These are phyloP conservation scores for Mycena maculata DNA, from an alignment of 768 basidiomycete species.

Conservation along the genomic window DNA sequence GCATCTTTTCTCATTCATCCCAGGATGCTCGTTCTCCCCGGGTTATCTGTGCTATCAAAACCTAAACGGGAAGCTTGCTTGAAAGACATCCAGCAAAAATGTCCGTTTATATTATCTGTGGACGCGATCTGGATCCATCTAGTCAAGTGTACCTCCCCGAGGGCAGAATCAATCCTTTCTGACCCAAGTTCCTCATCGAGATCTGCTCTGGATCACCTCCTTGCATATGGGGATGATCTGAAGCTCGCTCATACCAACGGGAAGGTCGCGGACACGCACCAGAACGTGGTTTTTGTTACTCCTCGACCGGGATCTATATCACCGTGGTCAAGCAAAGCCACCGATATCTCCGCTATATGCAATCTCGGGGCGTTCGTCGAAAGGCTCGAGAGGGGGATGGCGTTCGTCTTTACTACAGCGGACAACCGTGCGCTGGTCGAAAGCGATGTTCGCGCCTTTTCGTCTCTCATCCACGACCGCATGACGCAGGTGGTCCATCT, in stretches of 20 bases:
- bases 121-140: constrained; percentile 92
- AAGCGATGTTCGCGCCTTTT: constrained; percentile 63
- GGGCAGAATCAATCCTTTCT: constrained; percentile 60
- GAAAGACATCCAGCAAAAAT: constrained; percentile 62
- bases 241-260: constrained; percentile 57
- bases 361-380: constrained; percentile 78
- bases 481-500: constrained; percentile 91
- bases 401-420: constrained; percentile 69
- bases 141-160: constrained; percentile 67
- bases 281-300: constrained; percentile 74
- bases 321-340: constrained; percentile 99
- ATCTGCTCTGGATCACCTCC: constrained; percentile 71
- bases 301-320: constrained; percentile 94
- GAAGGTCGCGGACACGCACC: constrained; percentile 47
- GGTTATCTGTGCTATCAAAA: constrained; percentile 79
- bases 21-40: constrained; percentile 81
- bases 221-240: constrained; percentile 88
- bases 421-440: constrained; percentile 54
- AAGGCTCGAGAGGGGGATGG: constrained; percentile 87
- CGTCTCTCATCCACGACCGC: constrained; percentile 88
- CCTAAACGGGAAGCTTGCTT: constrained; percentile 79
- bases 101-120: constrained; percentile 69
- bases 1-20: neutral
- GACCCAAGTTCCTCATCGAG: constrained; percentile 57
- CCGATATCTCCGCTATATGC: constrained; percentile 92